These are phyloP conservation scores for Aspergillus ibericus DNA, from an alignment of 2,329 filamentous ascomycete genomes.

Conservation along the genomic window DNA sequence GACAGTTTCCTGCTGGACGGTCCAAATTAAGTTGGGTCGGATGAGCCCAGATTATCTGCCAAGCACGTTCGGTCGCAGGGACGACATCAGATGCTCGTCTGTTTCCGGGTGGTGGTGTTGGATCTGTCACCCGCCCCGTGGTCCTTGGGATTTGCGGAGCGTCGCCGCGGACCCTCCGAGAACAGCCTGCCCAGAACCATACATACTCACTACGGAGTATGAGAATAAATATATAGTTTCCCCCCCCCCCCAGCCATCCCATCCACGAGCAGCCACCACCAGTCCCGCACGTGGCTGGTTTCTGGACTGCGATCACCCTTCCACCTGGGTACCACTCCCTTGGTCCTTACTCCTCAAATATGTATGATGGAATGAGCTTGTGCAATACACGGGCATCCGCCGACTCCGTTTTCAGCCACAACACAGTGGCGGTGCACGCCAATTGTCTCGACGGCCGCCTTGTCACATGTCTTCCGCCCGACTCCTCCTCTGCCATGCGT, in stretches of 20 bases:
- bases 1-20: slow-evolving; percentile 2
- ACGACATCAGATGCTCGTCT: background rate
- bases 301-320: too few relatives aligned
- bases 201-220: too few relatives aligned
- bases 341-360: too few relatives aligned
- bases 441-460: background rate
- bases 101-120: background rate
- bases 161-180: background rate
- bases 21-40: slow-evolving; percentile 8
- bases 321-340: too few relatives aligned
- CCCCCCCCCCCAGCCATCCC: too few relatives aligned
- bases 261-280: too few relatives aligned
- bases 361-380: too few relatives aligned
- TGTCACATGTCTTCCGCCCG: slow-evolving; percentile 10
- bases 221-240: too few relatives aligned
- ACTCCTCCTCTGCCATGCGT: background rate
- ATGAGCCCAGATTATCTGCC: background rate
- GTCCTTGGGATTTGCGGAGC: background rate
- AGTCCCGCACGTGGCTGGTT: background rate
- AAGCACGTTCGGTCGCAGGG: background rate
- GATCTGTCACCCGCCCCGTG: slow-evolving; percentile 1
- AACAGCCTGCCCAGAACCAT: background rate
- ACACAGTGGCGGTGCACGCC: slow-evolving; percentile 9
- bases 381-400: too few relatives aligned
- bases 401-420: slow-evolving; percentile 8